These are phyloP conservation scores for Trypanosoma theileri DNA, from an alignment of 208 protist species.

Conservation along the genomic window DNA sequence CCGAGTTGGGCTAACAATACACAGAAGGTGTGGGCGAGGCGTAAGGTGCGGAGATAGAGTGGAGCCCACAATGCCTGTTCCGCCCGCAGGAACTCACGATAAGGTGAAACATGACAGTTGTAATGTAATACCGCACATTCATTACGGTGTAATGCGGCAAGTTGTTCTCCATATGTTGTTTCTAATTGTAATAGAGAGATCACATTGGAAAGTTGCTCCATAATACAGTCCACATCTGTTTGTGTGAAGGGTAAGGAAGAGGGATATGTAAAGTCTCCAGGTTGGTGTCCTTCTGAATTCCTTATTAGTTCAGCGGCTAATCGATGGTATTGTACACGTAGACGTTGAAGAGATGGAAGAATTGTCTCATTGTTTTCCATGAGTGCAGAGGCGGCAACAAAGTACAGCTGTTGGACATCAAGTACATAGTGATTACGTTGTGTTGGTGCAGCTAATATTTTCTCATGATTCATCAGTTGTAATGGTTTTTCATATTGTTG, in stretches of 20 bases:
- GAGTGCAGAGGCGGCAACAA: constrained; percentile 51
- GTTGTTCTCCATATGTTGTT: constrained; percentile 28
- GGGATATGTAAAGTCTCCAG: not conserved
- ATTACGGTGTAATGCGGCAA: constrained; percentile 32
- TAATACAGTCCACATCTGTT: not conserved
- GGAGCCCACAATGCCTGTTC: constrained; percentile 58
- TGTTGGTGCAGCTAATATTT: constrained; percentile 5
- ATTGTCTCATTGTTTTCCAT: constrained; percentile 50
- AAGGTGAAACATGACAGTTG: constrained; percentile 53
- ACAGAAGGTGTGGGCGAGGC: constrained; percentile 71
- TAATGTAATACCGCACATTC: constrained; percentile 51
- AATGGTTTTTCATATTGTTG: not conserved
- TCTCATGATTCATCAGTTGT: not conserved
- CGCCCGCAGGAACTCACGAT: constrained; percentile 45
- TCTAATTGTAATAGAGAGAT: constrained; percentile 40
- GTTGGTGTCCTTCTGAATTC: no score
- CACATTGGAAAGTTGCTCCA: constrained; percentile 21
- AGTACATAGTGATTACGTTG: constrained; percentile 41
- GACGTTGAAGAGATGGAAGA: constrained; percentile 33
- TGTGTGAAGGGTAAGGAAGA: constrained; percentile 1
- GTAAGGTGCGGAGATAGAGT: constrained; percentile 63
- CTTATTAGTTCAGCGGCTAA: not conserved
- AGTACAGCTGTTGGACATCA: constrained; percentile 71
- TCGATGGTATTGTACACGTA: constrained; percentile 31
- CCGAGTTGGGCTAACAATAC: constrained; percentile 45